Base-by-base conservation (phyloP, 306 rosid species). In the Cotoneaster glaucophyllus region DNA sequence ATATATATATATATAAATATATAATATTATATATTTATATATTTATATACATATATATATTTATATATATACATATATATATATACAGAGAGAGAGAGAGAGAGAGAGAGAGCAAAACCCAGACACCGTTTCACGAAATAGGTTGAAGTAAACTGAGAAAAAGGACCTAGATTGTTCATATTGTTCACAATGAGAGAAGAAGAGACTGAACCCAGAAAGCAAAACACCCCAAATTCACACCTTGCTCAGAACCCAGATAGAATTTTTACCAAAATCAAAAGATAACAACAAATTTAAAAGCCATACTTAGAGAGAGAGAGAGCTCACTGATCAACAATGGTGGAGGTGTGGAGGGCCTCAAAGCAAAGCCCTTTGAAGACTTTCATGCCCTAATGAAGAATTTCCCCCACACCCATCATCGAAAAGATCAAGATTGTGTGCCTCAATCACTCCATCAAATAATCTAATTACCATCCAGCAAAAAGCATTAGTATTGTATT, bases 371-470 rank as follows among this genome's bases (percentile, higher is more conserved):
- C 78, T 64, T 81, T 63, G 83, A 84, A 72, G 87, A 80, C 76
- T 83, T 76, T 91, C 92, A 93, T 91, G 92, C 97, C 97, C 98
- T 91, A 93, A 82, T 68, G 65, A 83, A 81, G 73, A 73, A 81
- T 83, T 64, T n/a, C 70, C 56, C 15, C 67, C 79, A 76, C 77
- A 75, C 79, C 87, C 91, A 84, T 75, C 87, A 82, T 84, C 64
- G 31, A 73, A 18, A 70, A 73, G 85, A 81, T 80, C 76, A 66
- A 70, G 88, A 77, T 84, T 86, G 48, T 58, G 62, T 54, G 75
- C 72, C 70, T 63, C 62, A 74, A 45, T 69, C 79, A 71, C 81
- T 84, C 52, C 52, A 73, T 80, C 62, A 76, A 67, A 79, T 52
- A 63, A 84, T 82, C 79, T 28, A 54, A 65, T 66, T 54, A 50